Evolutionary conservation across 352 stramenopile genomes (phyloP).

Genomic region (Phytophthora tentaculata): DNA sequence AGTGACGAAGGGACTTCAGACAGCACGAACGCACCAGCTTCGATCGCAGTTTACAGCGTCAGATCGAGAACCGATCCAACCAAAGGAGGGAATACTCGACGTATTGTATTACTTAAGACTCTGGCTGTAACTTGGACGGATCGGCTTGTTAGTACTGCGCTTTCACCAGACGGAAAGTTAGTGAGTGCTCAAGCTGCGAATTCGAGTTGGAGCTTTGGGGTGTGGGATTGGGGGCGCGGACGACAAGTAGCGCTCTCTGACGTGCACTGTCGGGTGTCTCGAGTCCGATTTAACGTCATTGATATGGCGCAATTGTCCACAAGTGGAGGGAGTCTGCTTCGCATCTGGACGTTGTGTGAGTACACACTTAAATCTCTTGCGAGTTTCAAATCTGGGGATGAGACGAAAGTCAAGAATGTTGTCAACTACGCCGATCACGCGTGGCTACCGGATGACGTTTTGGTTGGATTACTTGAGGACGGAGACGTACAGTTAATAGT

Average conservation of each 20-base stretch:
- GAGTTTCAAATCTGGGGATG: slow-evolving; percentile 81
- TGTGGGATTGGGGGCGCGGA: slow-evolving; percentile 82
- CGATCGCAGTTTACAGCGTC: slow-evolving; percentile 48
- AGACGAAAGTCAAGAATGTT: slow-evolving; percentile 55
- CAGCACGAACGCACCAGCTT: slow-evolving; percentile 25
- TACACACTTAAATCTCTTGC: slow-evolving; percentile 73
- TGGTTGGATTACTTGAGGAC: slow-evolving; percentile 74
- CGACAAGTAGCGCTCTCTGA: slow-evolving; percentile 65
- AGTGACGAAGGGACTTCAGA: slow-evolving; percentile 9
- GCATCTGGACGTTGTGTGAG: slow-evolving; percentile 78
- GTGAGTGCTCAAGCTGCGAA: slow-evolving; percentile 64
- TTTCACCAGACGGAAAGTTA: slow-evolving; percentile 77
- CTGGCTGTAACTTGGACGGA: slow-evolving; percentile 58
- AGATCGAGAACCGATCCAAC: slow-evolving; percentile 2
- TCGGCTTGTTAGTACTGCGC: slow-evolving; percentile 53
- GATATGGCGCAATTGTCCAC: slow-evolving; percentile 84
- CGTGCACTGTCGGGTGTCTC: slow-evolving; percentile 74
- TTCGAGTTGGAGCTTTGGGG: slow-evolving; percentile 61
- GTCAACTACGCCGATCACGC: slow-evolving; percentile 71
- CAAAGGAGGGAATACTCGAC: slow-evolving; percentile 20
- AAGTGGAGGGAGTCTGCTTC: slow-evolving; percentile 68
- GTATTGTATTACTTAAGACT: slow-evolving; percentile 45
- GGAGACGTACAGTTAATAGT: slow-evolving; percentile 79
- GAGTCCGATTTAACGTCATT: slow-evolving; percentile 78
- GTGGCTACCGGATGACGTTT: slow-evolving; percentile 70